Evolutionary conservation across 306 rosid genomes (phyloP), one percentile per base, ranked within the genome.

Genomic region (Acacia acuminata): DNA sequence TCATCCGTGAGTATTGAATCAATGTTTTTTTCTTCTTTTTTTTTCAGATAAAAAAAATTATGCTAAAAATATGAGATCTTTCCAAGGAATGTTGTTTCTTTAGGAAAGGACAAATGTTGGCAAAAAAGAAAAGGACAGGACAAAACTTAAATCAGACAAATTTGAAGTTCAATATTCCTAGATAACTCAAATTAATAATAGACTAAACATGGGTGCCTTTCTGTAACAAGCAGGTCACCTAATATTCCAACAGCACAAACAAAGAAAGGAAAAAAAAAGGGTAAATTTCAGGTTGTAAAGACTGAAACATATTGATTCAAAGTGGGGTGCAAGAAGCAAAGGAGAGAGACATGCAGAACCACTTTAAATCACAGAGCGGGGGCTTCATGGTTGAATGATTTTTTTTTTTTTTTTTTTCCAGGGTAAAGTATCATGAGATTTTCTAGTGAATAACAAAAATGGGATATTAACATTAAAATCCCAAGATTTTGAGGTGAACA

Each of bases 261-360:
- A 64, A 30, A 15, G 4, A 12, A 64, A 1, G 40, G 27, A 25
- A 3, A 63, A 3, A 63, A 16, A 25, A 30, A 13, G 4, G 3
- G 3, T 22, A 12, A n/a, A 48, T 51, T 17, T 5, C 58, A 51
- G 16, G n/a, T 7, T 22, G 34, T 22, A 36, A 13, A 76, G 71
- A 55, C 15, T 16, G 47, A 32, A 36, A 16, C 9, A 58, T 22
- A 20, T 15, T 14, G 55, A 42, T 60, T 40, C 71, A 34, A 77
- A 77, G 56, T 61, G 71, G 58, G 24, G 19, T 16, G 80, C 71
- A 42, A 76, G 56, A 42, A 42, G 56, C 43, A 71, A 42, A 38
- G 38, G 45, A 61, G 80, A 58, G 32, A 58, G 80, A 27, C 25
- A 10, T 17, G 13, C 60, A 61, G 24, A 63, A 1, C 27, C 71